Conservation (phyloP, 2,329 filamentous ascomycete genomes). For the Endothia cerciana region DNA sequence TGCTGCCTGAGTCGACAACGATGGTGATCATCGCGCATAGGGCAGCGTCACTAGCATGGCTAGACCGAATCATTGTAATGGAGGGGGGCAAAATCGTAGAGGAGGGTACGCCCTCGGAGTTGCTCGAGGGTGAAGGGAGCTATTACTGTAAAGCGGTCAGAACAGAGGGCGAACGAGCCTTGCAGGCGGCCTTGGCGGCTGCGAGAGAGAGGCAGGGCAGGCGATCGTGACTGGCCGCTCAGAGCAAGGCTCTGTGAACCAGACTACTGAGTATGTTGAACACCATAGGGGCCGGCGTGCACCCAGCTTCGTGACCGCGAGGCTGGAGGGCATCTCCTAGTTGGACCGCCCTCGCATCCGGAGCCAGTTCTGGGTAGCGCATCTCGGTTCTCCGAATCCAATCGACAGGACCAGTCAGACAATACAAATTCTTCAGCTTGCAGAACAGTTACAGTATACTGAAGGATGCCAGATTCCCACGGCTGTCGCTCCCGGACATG, state of each 20-base stretch:
- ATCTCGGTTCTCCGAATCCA: background rate
- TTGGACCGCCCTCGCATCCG: too few species aligned
- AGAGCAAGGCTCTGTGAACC: background rate
- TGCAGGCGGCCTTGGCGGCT: conserved; percentile 12
- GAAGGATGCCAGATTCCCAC: background rate
- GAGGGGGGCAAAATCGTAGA: conserved; percentile 11
- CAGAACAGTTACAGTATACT: too few species aligned
- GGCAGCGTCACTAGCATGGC: conserved; percentile 13
- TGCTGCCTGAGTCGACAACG: conserved; percentile 3
- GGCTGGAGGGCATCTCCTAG: background rate
- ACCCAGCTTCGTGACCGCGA: background rate
- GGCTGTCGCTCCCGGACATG: background rate
- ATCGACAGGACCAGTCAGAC: background rate
- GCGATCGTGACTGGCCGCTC: background rate
- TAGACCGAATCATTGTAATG: conserved; percentile 16
- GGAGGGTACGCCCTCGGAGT: conserved; percentile 10
- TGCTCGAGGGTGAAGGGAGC: background rate
- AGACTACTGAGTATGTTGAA: background rate
- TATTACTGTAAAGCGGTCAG: conserved; percentile 12
- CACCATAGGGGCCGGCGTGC: background rate
- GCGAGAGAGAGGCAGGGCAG: conserved; percentile 1
- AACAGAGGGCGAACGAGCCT: background rate
- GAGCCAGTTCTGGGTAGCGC: background rate
- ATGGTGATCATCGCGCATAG: conserved; percentile 22
- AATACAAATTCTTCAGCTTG: background rate